Conservation (phyloP, 1,284 basidiomycete genomes). For the Cutaneotrichosporon mucoides region DNA sequence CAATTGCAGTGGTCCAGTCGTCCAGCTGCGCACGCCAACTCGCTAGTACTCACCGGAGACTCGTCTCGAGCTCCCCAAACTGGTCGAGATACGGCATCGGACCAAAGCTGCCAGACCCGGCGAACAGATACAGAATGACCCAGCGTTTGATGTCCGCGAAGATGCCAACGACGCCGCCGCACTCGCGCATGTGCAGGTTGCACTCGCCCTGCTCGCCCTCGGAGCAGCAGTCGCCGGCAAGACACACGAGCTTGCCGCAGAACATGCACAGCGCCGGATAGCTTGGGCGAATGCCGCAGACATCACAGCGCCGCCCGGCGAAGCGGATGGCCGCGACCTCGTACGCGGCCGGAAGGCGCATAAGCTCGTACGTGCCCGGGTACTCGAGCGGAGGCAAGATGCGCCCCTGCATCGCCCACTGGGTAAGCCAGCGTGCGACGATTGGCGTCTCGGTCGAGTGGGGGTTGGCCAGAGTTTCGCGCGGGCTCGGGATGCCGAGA, state of each 20-base stretch:
- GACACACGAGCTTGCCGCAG: conserved; percentile 83
- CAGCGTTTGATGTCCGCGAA: conserved; percentile 93
- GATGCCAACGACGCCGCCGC: conserved; percentile 80
- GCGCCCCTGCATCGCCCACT: conserved; percentile 44
- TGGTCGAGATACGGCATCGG: conserved; percentile 89
- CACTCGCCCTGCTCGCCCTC: conserved; percentile 77
- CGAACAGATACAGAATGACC: conserved; percentile 85
- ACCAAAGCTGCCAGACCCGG: conserved; percentile 80
- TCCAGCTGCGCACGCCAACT: too few relatives aligned
- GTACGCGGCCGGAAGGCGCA: conserved; percentile 72
- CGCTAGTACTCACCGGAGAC: conserved; percentile 66
- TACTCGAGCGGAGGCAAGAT: conserved; percentile 67
- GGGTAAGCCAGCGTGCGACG: conserved; percentile 46
- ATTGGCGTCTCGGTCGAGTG: conserved; percentile 56
- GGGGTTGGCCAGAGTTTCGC: conserved; percentile 65
- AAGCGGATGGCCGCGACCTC: conserved; percentile 75
- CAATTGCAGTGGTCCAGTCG: too few relatives aligned
- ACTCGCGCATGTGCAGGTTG: conserved; percentile 92
- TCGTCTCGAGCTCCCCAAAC: conserved; percentile 90
- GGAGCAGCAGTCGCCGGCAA: conserved; percentile 89
- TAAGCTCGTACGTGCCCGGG: conserved; percentile 78
- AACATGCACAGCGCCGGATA: conserved; percentile 89
- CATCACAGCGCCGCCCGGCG: conserved; percentile 65
- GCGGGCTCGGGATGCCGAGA: conserved; percentile 71
- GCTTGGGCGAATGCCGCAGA: conserved; percentile 73